Percentiles rank a stretch among this genome's conserved stretches.
These are phyloP conservation scores for Clarireedia monteithiana DNA, from an alignment of 2,329 filamentous ascomycete genomes.

Conservation along the genomic window DNA sequence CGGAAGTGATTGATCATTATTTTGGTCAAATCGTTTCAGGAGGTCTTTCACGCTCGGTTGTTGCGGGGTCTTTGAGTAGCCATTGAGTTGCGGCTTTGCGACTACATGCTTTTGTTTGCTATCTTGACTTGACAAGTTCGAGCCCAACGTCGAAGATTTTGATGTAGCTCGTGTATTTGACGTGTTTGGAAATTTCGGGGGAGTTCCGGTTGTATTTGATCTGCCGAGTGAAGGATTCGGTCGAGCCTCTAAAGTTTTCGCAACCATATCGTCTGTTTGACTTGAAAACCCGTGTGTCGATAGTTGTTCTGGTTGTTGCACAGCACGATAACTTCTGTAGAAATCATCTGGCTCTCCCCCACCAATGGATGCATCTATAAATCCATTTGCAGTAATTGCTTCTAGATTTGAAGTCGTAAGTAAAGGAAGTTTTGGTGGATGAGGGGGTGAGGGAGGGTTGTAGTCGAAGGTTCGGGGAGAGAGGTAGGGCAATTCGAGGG, in stretches of 20 bases:
- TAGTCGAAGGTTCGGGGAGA: slow-evolving; percentile 16
- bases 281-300: slow-evolving; percentile 17
- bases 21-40: slow-evolving; percentile 70
- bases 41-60: slow-evolving; percentile 70
- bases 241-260: slow-evolving; percentile 33
- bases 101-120: slow-evolving; percentile 26
- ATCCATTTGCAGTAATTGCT: slow-evolving; percentile 21
- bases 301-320: slow-evolving; percentile 18
- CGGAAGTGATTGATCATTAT: slow-evolving; percentile 35
- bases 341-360: slow-evolving; percentile 38
- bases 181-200: slow-evolving; percentile 39
- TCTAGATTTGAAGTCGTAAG: slow-evolving; percentile 23
- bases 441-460: slow-evolving; percentile 19
- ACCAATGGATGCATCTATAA: slow-evolving; percentile 13
- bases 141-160: slow-evolving; percentile 39
- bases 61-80: slow-evolving; percentile 13
- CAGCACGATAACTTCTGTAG: slow-evolving; percentile 38
- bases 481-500: slow-evolving; percentile 15
- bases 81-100: slow-evolving; percentile 22
- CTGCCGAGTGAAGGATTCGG: slow-evolving; percentile 35
- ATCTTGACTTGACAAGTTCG: slow-evolving; percentile 47
- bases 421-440: slow-evolving; percentile 23
- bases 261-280: slow-evolving; percentile 20
- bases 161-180: slow-evolving; percentile 33
- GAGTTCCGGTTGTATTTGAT: slow-evolving; percentile 43